Evolutionary conservation across 2,329 filamentous ascomycete genomes (phyloP), one percentile per base, ranked within the genome.

Genomic region (Trichoderma sp.): DNA sequence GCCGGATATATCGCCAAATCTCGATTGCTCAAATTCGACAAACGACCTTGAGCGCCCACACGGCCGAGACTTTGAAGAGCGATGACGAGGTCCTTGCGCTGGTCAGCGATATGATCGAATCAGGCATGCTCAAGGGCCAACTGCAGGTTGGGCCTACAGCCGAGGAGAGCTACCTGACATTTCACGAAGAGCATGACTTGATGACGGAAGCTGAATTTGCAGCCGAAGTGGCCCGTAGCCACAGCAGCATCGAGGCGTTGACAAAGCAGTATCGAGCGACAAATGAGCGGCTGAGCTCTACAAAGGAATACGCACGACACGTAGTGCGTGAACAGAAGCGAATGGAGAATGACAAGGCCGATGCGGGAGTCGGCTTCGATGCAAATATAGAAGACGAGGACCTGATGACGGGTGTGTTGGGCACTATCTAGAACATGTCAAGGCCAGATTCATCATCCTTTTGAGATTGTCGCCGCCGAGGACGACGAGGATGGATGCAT

Each of bases 1-100:
- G 90, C 56, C 86, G 87, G 64, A 89, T 92, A 4, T 97, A 95
- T 76, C 82, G 81, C 65, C 86, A 87, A 71, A 81, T 90, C 40
- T 84, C 86, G 19, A 81, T 90, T 37, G 74, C 83, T 21, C 84
- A 88, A 73, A 78, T 90, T 24, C 83, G 84, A 53, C 73, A 78
- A 29, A 77, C 79, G 53, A 89, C 88, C 0, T 81, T 82, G 62
- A 87, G 83, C 72, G 88, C 85, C 43, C 83, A 85, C 75, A 89
- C 86, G 1, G 86, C 84, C 19, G 74, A 76, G 37, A 72, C 75
- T 10, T 77, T 88, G 14, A 75, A 74, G 16, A 80, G 76, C 16
- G 81, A 85, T 19, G 78, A 79, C 14, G 81, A 85, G 29, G 78
- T 84, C 3, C 80, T 84, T 72, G 71, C 72, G 13, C 79, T 90